A percentile compares a stretch with the other conserved stretches of the same genome.
phyloP scores from a whole-genome alignment of 129 eudicot species.

The Arctium lappa region DNA sequence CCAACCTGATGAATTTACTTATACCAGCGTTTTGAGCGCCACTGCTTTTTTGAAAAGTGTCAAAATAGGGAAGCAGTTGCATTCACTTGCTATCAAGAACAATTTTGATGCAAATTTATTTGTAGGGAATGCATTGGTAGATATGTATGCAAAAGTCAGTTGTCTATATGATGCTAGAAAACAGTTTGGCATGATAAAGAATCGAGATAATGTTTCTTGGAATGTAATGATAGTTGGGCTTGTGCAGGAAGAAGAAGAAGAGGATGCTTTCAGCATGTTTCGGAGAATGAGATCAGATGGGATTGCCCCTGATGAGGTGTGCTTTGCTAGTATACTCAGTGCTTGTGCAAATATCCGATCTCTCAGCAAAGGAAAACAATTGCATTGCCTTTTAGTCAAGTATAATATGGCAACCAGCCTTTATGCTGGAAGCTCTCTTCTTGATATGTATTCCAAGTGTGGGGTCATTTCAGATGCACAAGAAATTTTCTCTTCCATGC shows the following conservation, averaged over 20 bases:
- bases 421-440: conserved; percentile 81
- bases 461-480: conserved; percentile 50
- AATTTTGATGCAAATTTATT: conserved; percentile 54
- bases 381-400: conserved; percentile 65
- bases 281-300: conserved; percentile 53
- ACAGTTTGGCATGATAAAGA: conserved; percentile 52
- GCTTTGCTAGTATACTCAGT: conserved; percentile 82
- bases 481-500: conserved; percentile 54
- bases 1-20: conserved; percentile 73
- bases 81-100: conserved; percentile 61
- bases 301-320: conserved; percentile 76
- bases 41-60: conserved; percentile 55
- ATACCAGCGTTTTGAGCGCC: conserved; percentile 81
- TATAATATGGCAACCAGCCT: conserved; percentile 60
- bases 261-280: conserved; percentile 66
- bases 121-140: conserved; percentile 84
- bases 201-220: conserved; percentile 85
- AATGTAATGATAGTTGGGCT: conserved; percentile 87
- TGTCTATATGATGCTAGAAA: conserved; percentile 53
- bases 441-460: conserved; percentile 91
- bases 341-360: conserved; percentile 65
- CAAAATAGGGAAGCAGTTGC: conserved; percentile 69
- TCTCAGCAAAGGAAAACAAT: conserved; percentile 47
- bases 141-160: conserved; percentile 88
- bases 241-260: conserved; percentile 76